Conservation (phyloP, 148 eudicot genomes). For the Limonium bicolor region DNA sequence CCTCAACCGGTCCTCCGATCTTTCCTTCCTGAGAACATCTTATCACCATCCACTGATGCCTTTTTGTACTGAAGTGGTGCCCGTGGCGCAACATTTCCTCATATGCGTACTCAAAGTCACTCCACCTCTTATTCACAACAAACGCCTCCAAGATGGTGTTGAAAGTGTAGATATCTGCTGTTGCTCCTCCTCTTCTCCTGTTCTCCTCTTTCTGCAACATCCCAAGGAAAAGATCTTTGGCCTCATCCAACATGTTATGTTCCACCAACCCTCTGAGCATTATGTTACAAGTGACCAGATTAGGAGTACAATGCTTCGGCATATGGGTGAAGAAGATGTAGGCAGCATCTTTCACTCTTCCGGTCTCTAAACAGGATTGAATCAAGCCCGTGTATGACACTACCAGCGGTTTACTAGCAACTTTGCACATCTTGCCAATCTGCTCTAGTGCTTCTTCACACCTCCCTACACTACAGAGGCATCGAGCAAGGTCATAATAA, state of each 20-base stretch:
- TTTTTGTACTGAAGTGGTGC: conserved; percentile 53
- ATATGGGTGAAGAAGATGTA: conserved; percentile 65
- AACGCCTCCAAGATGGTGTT: conserved; percentile 65
- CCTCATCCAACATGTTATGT: conserved; percentile 58
- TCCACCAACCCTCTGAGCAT: conserved; percentile 65
- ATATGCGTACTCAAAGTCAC: conserved; percentile 52
- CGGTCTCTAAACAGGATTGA: conserved; percentile 59
- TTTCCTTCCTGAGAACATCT: conserved; percentile 60
- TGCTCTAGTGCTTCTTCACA: conserved; percentile 68
- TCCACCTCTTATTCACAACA: conserved; percentile 38
- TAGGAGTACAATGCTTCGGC: conserved; percentile 79
- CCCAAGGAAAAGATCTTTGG: conserved; percentile 40
- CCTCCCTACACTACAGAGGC: conserved; percentile 95
- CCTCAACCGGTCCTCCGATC: conserved; percentile 37
- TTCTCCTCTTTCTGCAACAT: conserved; percentile 20
- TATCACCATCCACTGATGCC: conserved; percentile 64
- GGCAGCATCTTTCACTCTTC: conserved; percentile 39
- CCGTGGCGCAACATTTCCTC: conserved; percentile 51
- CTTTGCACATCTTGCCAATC: conserved; percentile 81
- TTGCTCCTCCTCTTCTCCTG: conserved; percentile 20
- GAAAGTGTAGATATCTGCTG: conserved; percentile 63
- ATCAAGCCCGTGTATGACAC: conserved; percentile 87
- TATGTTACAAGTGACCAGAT: conserved; percentile 63
- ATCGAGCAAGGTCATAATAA: conserved; percentile 90
- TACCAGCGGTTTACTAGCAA: conserved; percentile 80